Percentiles rank a stretch among this genome's conserved stretches.
phyloP scores from a whole-genome alignment of 2,329 filamentous ascomycete genomes.

The Fusarium nematophilum region DNA sequence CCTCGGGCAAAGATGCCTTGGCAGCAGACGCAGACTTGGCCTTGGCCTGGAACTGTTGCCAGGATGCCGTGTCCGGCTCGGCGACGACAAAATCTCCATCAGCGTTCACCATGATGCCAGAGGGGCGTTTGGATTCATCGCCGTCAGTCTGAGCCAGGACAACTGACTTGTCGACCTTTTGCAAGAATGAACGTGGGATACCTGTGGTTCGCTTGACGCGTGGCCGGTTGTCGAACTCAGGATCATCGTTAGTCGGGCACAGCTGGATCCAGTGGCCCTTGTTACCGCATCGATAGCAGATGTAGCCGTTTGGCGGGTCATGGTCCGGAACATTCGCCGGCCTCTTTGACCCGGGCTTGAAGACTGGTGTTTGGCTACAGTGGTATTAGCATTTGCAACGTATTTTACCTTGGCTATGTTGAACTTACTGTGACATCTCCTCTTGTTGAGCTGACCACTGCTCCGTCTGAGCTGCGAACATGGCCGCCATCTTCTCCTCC shows the following conservation, averaged over 20 bases:
- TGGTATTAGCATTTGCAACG: constrained; percentile 47
- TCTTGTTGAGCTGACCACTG: constrained; percentile 95
- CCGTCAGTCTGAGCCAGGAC: constrained; percentile 78
- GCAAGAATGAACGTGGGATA: constrained; percentile 94
- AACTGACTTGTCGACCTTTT: constrained; percentile 92
- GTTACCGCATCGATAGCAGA: constrained; percentile 95
- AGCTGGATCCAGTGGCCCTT: constrained; percentile 99
- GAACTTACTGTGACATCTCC: constrained; percentile 82
- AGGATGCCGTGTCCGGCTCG: constrained; percentile 92
- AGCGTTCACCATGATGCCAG: constrained; percentile 96
- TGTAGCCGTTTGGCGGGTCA: constrained; percentile 91
- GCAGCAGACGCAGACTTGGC: constrained; percentile 87
- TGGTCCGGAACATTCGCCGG: constrained; percentile 86
- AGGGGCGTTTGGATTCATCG: constrained; percentile 85
- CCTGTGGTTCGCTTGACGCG: constrained; percentile 96
- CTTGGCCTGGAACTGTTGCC: constrained; percentile 97
- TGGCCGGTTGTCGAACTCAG: constrained; percentile 92
- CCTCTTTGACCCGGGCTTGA: constrained; percentile 72
- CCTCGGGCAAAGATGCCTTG: constrained; percentile 79
- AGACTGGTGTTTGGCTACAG: constrained; percentile 69
- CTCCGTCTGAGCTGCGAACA: constrained; percentile 89
- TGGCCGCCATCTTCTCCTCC: constrained; percentile 91
- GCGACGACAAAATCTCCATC: constrained; percentile 98
- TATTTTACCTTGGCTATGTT: constrained; percentile 14
- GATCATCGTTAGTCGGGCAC: constrained; percentile 98